These are phyloP conservation scores for Calonectria henricotiae DNA, from an alignment of 2,329 filamentous ascomycete genomes.

Conservation along the genomic window DNA sequence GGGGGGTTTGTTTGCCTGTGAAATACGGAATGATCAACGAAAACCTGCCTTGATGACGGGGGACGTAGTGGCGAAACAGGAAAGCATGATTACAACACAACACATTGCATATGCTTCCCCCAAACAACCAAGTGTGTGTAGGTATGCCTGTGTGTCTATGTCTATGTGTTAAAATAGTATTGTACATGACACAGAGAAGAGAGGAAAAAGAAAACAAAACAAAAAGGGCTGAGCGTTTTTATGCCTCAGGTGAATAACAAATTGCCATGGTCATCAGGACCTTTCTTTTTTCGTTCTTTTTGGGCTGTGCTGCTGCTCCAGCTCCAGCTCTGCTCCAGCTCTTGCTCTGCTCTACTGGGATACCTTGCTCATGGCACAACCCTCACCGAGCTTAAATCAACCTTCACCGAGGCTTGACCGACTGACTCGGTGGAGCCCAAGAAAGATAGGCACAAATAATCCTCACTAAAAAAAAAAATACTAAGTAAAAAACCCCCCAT, in stretches of 20 bases:
- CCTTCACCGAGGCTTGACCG: constrained; percentile 12
- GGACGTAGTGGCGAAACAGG: background rate
- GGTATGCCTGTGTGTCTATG: background rate
- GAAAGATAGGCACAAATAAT: constrained; percentile 2
- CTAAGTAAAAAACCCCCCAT: too few species aligned
- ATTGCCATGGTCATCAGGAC: background rate
- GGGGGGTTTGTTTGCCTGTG: constrained; percentile 15
- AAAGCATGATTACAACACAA: background rate
- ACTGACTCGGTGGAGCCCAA: constrained; percentile 11
- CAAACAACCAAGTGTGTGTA: too few species aligned
- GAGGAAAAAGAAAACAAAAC: background rate
- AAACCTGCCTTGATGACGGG: background rate
- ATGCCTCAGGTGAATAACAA: background rate
- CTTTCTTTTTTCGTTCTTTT: background rate
- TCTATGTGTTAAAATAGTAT: constrained; percentile 2
- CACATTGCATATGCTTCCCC: too few species aligned
- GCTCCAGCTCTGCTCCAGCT: too few species aligned
- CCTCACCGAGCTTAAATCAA: constrained; percentile 3
- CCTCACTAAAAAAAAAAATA: background rate
- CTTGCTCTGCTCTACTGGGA: too few species aligned
- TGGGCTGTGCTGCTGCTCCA: too few species aligned
- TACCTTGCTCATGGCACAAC: constrained; percentile 3
- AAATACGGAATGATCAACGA: constrained; percentile 6
- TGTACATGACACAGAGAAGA: background rate
- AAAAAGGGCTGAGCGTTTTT: background rate